Percentiles rank a stretch among this genome's conserved stretches.
phyloP scores from a whole-genome alignment of 345 rosid genomes.

The Hibiscus tridactylites region DNA sequence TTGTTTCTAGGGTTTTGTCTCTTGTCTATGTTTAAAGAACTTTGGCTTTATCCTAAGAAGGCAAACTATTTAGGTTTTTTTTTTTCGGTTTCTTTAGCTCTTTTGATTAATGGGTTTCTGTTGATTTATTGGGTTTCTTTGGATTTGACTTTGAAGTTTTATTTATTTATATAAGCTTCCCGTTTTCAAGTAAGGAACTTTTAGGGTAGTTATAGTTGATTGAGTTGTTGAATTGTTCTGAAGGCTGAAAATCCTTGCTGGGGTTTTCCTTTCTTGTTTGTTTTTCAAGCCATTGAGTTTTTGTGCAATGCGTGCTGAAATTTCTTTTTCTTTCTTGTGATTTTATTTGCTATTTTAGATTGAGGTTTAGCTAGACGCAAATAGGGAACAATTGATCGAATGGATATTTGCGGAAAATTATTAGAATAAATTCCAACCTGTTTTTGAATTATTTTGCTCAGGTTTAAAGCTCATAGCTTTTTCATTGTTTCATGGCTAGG shows the following conservation, averaged over 20 bases:
- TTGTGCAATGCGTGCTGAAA: neutral
- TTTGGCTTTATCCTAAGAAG: neutral
- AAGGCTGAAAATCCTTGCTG: neutral
- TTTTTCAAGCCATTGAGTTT: neutral
- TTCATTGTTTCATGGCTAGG: neutral
- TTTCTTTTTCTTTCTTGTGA: neutral
- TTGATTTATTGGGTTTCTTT: constrained; percentile 7
- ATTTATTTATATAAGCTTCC: neutral
- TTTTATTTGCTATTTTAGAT: neutral
- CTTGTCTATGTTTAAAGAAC: neutral
- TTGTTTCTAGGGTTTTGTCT: neutral
- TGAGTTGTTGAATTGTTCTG: neutral
- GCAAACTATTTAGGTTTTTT: neutral
- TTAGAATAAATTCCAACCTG: neutral
- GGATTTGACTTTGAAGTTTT: neutral
- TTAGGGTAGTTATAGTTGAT: neutral
- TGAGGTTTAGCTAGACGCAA: neutral
- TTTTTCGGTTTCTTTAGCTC: neutral
- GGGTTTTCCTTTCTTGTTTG: neutral
- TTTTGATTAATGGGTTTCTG: neutral
- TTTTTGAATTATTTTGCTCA: neutral
- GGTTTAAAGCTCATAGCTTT: neutral
- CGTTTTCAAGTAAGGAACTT: neutral
- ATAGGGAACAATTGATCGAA: neutral
- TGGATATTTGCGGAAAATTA: neutral